Percentiles rank a stretch among this genome's conserved stretches.
phyloP scores from a whole-genome alignment of 805 yeast genomes.

The Wilhelminamyces savonicus region DNA sequence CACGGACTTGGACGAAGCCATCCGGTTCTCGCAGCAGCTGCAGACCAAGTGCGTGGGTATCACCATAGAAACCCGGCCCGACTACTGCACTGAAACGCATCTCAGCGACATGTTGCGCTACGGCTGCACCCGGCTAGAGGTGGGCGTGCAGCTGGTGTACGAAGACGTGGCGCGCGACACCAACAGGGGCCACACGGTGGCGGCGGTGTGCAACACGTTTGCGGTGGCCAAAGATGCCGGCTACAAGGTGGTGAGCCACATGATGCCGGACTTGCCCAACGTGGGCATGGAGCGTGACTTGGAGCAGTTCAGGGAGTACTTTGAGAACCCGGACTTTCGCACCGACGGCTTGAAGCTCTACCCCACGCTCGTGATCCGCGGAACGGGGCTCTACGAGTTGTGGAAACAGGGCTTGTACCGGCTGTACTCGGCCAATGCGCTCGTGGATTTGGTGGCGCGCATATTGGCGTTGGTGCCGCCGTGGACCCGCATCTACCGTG shows the following conservation, averaged over 20 bases:
- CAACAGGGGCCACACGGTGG: slow-evolving; percentile 95
- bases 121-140: slow-evolving; percentile 94
- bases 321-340: slow-evolving; percentile 93
- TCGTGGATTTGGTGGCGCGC: slow-evolving; percentile 92
- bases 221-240: slow-evolving; percentile 97
- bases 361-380: slow-evolving; percentile 94
- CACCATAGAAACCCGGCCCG: slow-evolving; percentile 97
- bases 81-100: slow-evolving; percentile 95
- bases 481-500: slow-evolving; percentile 98
- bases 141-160: slow-evolving; percentile 95
- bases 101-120: slow-evolving; percentile 91
- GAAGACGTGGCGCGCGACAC: slow-evolving; percentile 99
- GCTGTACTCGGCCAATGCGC: slow-evolving; percentile 89
- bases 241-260: slow-evolving; percentile 93
- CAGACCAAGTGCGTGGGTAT: slow-evolving; percentile 97
- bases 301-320: slow-evolving; percentile 93
- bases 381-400: slow-evolving; percentile 93
- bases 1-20: slow-evolving; percentile 82
- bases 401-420: slow-evolving; percentile 96
- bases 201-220: slow-evolving; percentile 93
- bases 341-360: slow-evolving; percentile 95
- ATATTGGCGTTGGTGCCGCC: slow-evolving; percentile 96
- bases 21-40: slow-evolving; percentile 84
- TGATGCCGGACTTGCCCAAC: slow-evolving; percentile 99
- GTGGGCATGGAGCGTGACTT: slow-evolving; percentile 98